Evolutionary conservation across 2,329 filamentous ascomycete species (phyloP).

Genomic region (Aspergillus sp.): DNA sequence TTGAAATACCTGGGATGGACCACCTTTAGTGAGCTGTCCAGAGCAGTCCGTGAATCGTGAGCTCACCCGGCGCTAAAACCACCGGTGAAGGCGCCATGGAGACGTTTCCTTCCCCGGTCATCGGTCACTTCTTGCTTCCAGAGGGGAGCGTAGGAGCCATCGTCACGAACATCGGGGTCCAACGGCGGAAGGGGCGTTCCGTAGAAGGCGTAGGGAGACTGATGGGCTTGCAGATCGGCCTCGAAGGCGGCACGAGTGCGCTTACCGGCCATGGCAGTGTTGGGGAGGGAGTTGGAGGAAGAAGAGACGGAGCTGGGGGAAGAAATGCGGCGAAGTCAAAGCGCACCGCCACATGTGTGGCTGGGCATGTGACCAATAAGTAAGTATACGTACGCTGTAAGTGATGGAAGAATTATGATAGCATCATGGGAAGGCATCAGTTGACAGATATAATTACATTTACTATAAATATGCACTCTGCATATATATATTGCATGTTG

Average conservation of each 20-base stretch:
- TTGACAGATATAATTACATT: no score
- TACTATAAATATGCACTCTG: no score
- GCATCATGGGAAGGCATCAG: no score
- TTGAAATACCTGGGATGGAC: conserved; percentile 72
- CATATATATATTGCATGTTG: no score
- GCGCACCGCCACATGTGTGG: no score
- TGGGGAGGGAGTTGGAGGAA: background rate
- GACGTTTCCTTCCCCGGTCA: conserved; percentile 76
- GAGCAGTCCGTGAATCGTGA: conserved; percentile 19
- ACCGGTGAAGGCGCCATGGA: conserved; percentile 94
- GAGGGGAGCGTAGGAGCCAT: conserved; percentile 85
- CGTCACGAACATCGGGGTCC: conserved; percentile 69
- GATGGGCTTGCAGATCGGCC: conserved; percentile 56
- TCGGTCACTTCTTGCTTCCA: conserved; percentile 98
- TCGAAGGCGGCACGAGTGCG: conserved; percentile 70
- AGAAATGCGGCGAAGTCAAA: no score
- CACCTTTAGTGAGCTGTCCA: conserved; percentile 25
- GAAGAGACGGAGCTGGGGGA: background rate
- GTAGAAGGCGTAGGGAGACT: conserved; percentile 67
- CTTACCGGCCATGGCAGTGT: conserved; percentile 60
- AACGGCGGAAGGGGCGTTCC: conserved; percentile 75
- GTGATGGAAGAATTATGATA: no score
- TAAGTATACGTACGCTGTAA: no score
- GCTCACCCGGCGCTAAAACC: conserved; percentile 90
- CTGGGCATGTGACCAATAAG: no score